These are phyloP conservation scores for Neonectria hederae DNA, from an alignment of 2,329 filamentous ascomycete genomes.

Conservation along the genomic window DNA sequence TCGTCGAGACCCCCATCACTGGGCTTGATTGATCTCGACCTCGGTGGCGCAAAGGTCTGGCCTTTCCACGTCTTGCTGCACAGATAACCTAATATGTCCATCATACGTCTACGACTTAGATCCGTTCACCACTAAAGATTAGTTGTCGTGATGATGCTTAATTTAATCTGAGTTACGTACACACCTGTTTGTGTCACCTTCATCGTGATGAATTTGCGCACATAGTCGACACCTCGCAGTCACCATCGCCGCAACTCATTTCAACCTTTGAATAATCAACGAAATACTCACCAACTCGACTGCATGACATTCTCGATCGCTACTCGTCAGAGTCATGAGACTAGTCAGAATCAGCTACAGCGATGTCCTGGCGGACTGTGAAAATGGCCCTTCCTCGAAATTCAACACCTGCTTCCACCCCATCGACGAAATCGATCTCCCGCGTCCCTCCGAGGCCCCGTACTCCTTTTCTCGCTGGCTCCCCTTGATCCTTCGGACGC, in stretches of 20 bases:
- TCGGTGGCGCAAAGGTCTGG: no score
- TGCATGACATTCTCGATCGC: neutral
- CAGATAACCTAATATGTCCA: no score
- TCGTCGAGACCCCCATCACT: no score
- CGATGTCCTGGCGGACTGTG: neutral
- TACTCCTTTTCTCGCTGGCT: neutral
- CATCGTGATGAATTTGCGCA: neutral
- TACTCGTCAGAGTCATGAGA: neutral
- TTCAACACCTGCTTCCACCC: neutral
- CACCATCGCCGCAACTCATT: neutral
- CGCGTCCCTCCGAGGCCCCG: neutral
- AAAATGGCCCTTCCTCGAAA: neutral
- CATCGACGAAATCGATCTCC: neutral
- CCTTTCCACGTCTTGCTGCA: no score
- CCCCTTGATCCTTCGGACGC: neutral
- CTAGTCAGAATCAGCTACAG: neutral
- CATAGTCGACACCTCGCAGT: neutral
- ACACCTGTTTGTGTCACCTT: no score
- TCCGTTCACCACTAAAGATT: no score
- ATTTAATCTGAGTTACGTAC: no score
- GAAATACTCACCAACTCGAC: neutral
- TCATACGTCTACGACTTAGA: no score
- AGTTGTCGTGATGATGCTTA: no score
- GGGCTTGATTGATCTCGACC: no score
- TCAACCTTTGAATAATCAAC: neutral